Evolutionary conservation across 352 stramenopile genomes (phyloP), one percentile per base, ranked within the genome.

Genomic region (Phytopythium cucurbitacearum): DNA sequence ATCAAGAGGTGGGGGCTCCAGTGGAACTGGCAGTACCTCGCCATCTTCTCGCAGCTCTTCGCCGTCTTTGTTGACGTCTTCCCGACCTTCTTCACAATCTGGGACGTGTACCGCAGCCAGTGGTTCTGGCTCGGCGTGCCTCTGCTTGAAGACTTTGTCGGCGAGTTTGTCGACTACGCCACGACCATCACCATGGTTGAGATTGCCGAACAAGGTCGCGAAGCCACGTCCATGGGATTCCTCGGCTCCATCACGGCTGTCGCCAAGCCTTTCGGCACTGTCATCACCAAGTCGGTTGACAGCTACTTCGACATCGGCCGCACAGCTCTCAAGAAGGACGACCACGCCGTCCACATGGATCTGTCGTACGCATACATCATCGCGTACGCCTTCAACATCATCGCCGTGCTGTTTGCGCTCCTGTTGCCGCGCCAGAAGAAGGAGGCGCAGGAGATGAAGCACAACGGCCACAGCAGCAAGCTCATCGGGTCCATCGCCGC

Each of bases 261-360:
- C 21, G 59, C 53, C 3, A 53, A 51, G 37, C 66, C 66, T 1
- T 72, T 79, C 36, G 59, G 44, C 7, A 63, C 60, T 0, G 56
- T 72, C 40, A 62, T 76, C 28, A 69, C 56, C 45, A 80, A 80
- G 57, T 71, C 38, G 2, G 56, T 80, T 32, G 57, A 75, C 49
- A 57, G 45, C 35, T 64, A 65, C 61, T 69, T 80, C 36, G 62
- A 68, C 35, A 64, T 74, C 13, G 55, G 55, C 28, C 54, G 52
- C 36, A 64, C 48, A 9, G 53, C 47, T 28, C 51, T 60, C 34
- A 53, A 60, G 36, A 56, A 37, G n/a, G 58, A 65, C 48, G 52
- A 65, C 37, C 56, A 75, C 40, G 57, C 50, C 6, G 66, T 65
- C 6, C 66, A 64, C 38, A 59, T 59, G 54, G 59, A 74, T 28